Evolutionary conservation across 208 protist genomes (phyloP).

Genomic region (Leptomonas pyrrhocoris): DNA sequence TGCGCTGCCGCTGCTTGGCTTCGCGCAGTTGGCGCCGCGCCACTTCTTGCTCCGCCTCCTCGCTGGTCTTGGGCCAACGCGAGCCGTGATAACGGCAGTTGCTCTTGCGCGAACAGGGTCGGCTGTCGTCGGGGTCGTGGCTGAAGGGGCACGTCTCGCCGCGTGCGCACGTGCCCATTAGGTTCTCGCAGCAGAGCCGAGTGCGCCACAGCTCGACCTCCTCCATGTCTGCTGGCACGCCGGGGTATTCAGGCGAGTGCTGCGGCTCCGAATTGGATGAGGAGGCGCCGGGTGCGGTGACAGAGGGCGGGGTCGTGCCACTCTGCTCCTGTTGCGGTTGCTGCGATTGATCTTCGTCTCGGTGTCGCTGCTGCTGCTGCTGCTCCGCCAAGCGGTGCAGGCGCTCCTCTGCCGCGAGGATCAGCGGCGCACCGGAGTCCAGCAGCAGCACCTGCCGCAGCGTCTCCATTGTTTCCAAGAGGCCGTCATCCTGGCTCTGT

Average conservation of each 20-base stretch:
- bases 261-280: neutral
- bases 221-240: slow-evolving; percentile 16
- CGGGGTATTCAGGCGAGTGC: neutral
- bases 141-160: slow-evolving; percentile 60
- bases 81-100: slow-evolving; percentile 56
- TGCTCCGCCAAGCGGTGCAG: slow-evolving; percentile 31
- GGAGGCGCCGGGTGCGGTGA: neutral
- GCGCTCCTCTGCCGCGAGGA: slow-evolving; percentile 71
- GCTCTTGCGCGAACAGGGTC: slow-evolving; percentile 72
- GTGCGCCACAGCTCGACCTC: slow-evolving; percentile 68
- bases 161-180: slow-evolving; percentile 44
- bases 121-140: slow-evolving; percentile 72
- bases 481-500: slow-evolving; percentile 68
- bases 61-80: slow-evolving; percentile 56
- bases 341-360: neutral
- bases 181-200: slow-evolving; percentile 74
- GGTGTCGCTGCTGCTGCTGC: slow-evolving; percentile 8
- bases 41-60: slow-evolving; percentile 28
- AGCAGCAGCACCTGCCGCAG: slow-evolving; percentile 74
- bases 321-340: slow-evolving; percentile 1
- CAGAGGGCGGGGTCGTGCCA: neutral
- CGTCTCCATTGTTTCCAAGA: slow-evolving; percentile 67
- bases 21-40: slow-evolving; percentile 13
- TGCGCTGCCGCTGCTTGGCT: slow-evolving; percentile 21
- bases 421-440: slow-evolving; percentile 75